phyloP scores from a whole-genome alignment of 345 rosid species.

The Nasturtium officinale region DNA sequence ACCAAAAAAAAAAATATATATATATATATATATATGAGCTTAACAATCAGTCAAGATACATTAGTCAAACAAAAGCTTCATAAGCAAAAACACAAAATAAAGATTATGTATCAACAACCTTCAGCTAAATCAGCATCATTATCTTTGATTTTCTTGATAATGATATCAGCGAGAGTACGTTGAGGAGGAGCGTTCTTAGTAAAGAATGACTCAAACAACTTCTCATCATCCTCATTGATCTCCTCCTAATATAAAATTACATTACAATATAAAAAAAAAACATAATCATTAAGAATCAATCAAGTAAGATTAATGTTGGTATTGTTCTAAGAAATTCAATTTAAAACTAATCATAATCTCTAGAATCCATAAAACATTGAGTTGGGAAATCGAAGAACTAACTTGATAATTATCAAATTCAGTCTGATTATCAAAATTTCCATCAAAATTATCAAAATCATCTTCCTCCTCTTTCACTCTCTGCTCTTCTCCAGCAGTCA shows the following conservation, averaged over 20 bases:
- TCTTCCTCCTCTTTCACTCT: constrained; percentile 58
- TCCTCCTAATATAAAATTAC: constrained; percentile 54
- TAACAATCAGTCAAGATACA: constrained; percentile 5
- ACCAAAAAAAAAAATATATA: too few species aligned
- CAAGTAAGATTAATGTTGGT: neutral
- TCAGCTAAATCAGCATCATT: constrained; percentile 57
- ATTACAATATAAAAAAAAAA: neutral
- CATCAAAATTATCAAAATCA: constrained; percentile 67
- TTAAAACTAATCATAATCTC: neutral
- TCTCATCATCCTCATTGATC: constrained; percentile 80
- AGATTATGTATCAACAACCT: constrained; percentile 52
- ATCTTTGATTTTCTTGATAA: constrained; percentile 66
- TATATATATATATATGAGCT: too few species aligned
- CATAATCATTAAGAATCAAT: constrained; percentile 12
- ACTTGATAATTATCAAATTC: constrained; percentile 62
- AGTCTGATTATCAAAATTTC: constrained; percentile 63
- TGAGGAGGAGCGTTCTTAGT: constrained; percentile 68
- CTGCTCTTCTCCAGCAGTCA: constrained; percentile 46
- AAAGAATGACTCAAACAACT: constrained; percentile 75
- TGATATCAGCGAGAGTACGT: constrained; percentile 77
- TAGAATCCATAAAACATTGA: too few species aligned
- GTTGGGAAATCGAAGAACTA: constrained; percentile 10
- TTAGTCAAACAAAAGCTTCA: neutral
- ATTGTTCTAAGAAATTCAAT: neutral
- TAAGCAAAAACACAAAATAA: neutral